These are phyloP conservation scores for Syzygium oleosum DNA, from an alignment of 345 rosid genomes.

Conservation along the genomic window DNA sequence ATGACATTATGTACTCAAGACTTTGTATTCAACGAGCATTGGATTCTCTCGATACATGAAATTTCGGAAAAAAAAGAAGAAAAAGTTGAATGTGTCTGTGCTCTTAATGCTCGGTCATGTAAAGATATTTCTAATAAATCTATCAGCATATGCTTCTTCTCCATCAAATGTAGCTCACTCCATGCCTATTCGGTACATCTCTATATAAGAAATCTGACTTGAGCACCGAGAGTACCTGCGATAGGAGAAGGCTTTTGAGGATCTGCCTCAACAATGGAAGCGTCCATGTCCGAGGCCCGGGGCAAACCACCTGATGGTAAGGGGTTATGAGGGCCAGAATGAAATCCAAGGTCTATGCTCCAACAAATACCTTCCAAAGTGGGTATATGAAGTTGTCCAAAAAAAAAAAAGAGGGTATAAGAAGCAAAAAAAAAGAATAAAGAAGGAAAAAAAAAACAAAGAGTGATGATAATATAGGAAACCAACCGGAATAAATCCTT, in stretches of 20 bases:
- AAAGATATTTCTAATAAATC: background rate
- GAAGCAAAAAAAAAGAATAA: background rate
- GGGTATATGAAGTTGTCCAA: background rate
- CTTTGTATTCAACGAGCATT: background rate
- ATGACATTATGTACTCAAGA: background rate
- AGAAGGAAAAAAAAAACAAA: too few species aligned
- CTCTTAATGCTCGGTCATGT: background rate
- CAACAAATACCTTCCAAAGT: background rate
- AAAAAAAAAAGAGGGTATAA: background rate
- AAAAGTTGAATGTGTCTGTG: background rate
- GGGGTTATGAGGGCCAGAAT: background rate
- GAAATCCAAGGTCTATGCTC: background rate
- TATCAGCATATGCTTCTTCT: background rate
- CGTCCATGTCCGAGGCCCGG: background rate
- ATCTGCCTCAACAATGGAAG: background rate
- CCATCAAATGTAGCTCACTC: background rate
- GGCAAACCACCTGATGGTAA: background rate
- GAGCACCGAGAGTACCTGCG: background rate
- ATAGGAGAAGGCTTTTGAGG: background rate
- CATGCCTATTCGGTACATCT: background rate
- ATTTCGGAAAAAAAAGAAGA: rapidly evolving
- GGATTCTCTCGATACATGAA: background rate
- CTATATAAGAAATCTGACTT: background rate
- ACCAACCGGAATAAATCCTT: background rate
- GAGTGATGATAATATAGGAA: background rate